Evolutionary conservation across 768 basidiomycete genomes (phyloP).

Genomic region (Cyclocybe cylindracea): DNA sequence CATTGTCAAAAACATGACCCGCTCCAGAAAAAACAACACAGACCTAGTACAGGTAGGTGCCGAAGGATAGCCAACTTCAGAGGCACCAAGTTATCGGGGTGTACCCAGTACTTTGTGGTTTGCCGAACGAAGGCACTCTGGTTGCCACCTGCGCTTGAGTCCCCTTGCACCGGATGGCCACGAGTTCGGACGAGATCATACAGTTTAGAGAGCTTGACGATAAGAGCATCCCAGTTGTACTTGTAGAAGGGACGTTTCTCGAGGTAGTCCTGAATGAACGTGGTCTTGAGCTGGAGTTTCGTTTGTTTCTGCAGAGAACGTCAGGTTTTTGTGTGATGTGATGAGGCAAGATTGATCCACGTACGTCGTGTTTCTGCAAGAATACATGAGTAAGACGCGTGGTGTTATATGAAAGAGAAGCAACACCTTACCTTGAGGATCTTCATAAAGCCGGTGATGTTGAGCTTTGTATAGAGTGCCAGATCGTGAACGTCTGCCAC

Average conservation of each 20-base stretch:
- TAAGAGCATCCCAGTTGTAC: conserved; percentile 94
- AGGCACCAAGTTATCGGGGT: conserved; percentile 92
- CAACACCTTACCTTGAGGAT: conserved; percentile 75
- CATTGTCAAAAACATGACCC: not conserved
- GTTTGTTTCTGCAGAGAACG: conserved; percentile 82
- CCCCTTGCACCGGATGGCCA: conserved; percentile 92
- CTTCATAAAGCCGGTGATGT: conserved; percentile 99
- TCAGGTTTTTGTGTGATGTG: not conserved
- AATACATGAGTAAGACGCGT: not conserved
- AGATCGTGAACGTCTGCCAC: conserved; percentile 93
- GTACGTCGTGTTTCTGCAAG: conserved; percentile 87
- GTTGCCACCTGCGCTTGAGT: conserved; percentile 89
- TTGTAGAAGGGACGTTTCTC: conserved; percentile 96
- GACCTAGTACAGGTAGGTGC: conserved; percentile 92
- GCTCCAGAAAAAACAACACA: not conserved
- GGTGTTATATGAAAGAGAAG: not conserved
- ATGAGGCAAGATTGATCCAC: conserved; percentile 14
- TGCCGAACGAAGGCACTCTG: conserved; percentile 99
- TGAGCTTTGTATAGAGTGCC: conserved; percentile 91
- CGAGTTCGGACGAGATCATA: conserved; percentile 95
- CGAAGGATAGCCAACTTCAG: conserved; percentile 91
- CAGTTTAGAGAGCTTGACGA: conserved; percentile 92
- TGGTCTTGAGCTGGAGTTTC: conserved; percentile 72
- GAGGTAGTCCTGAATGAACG: conserved; percentile 89
- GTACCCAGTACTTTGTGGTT: conserved; percentile 99